Conservation (phyloP, 2,329 filamentous ascomycete species). For the Alternaria solani region DNA sequence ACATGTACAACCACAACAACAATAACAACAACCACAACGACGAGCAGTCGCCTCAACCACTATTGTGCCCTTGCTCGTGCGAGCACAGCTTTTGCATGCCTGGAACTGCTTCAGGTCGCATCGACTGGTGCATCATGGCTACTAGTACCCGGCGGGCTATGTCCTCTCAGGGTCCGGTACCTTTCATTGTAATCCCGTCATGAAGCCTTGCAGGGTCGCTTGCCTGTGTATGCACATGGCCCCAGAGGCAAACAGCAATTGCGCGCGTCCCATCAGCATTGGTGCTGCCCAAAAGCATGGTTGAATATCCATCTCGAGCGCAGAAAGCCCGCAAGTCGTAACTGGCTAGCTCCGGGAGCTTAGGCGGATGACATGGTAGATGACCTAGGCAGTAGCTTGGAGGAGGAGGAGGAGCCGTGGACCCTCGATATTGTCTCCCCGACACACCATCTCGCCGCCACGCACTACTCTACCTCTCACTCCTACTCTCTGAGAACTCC, state of each 20-base stretch:
- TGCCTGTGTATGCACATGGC: background rate
- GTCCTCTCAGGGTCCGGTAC: background rate
- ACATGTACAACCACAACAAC: constrained; percentile 10
- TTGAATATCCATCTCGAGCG: background rate
- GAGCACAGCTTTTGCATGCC: too few species aligned
- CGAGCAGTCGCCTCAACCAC: background rate
- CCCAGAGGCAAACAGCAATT: background rate
- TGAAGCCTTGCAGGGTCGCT: background rate
- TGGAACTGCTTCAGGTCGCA: too few species aligned
- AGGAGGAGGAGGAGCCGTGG: constrained; percentile 4
- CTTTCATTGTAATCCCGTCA: too few species aligned
- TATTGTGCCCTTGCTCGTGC: background rate
- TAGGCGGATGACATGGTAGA: constrained; percentile 26
- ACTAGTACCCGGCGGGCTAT: background rate
- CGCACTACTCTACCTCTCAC: constrained; percentile 6
- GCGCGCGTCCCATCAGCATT: background rate
- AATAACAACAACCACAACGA: background rate
- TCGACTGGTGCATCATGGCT: too few species aligned
- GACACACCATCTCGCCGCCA: constrained; percentile 8
- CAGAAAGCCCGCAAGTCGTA: constrained; percentile 11
- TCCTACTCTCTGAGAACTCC: too few species aligned
- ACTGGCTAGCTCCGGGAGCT: constrained; percentile 22
- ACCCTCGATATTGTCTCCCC: constrained; percentile 12
- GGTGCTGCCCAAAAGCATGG: background rate
- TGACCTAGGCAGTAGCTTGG: constrained; percentile 1